Evolutionary conservation across 2,329 filamentous ascomycete species (phyloP), one percentile per base, ranked within the genome.

Genomic region (Colletotrichum tamarilloi): DNA sequence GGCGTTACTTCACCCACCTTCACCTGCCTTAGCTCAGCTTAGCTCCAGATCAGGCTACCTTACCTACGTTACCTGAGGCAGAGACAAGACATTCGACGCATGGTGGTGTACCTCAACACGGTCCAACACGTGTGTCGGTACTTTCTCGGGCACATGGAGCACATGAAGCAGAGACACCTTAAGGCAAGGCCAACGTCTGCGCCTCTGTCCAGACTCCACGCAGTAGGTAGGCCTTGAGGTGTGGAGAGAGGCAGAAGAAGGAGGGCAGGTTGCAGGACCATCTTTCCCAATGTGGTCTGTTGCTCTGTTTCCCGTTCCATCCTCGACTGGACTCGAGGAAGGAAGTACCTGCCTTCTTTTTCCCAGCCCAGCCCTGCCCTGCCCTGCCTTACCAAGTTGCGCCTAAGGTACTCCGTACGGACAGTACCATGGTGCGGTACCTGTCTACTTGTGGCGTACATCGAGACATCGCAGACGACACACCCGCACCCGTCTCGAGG

Each of bases 131-230:
- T 24, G 28, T 30, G 42, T 24, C 9, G 56, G 22, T 67, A 67
- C 56, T 11, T 67, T 28, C 19, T 63, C 49, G 32, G 32, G 30
- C 64, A 42, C 56, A 67, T 52, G 64, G 64, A 67, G 52, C 35
- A 56, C 22, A 24, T 16, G 12, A n/a, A n/a, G 28, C 30, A 58
- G 14, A 32, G 22, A 26, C 22, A 49, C 42, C 42, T 49, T 49
- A 49, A 22, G 42, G 42, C 42, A 49, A 49, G 42, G 42, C 42
- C 42, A 22, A 49, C 42, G 16, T 42, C 35, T 35, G 32, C 32
- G 32, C 32, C 32, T 35, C 32, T 35, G 32, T 35, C 32, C 32
- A 35, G 32, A 35, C 32, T 35, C 32, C 32, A 35, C 32, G 32
- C 32, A 35, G 42, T 9, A 46, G 16, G 42, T 46, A 49, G 42